Evolutionary conservation across 139 green algal species (phyloP), one percentile per base, ranked within the genome.

Genomic region (Prasinococcaceae sp.): DNA sequence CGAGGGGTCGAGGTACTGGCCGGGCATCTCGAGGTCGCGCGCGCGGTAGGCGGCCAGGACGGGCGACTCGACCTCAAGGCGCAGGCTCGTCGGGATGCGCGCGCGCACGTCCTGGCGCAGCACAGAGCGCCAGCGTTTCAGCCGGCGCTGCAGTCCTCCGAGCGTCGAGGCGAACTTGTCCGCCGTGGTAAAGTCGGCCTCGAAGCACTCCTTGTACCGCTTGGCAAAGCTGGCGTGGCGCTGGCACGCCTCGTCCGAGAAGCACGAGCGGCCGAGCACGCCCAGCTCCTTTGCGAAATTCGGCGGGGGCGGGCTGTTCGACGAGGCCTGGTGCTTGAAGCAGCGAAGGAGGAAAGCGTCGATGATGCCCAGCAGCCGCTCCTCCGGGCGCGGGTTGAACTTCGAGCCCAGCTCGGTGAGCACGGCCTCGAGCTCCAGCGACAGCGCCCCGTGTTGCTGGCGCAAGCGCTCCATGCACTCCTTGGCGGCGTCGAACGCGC

Each of bases 321-420:
- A 73, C 4, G 57, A 37, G 12, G 63, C 55, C 14, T 63, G 61
- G 47, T 70, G 64, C 66, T 92, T 90, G 73, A 89, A 93, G 52
- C 82, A 95, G 36, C 86, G 74, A 38, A 90, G 78, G 65, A 95
- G 79, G 59, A 98, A 76, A 9, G 86, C 84, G 46, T 89, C 74
- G 19, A 97, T 79, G 16, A 98, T 86, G 2, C 79, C 76, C 37
- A 96, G 67, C 60, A 98, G 72, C 2, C 90, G 60, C 78, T 98
- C 90, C 69, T 94, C 80, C 0, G 89, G 79, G 29, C 77, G 74
- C 0, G 79, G 73, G 26, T 78, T 70, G 52, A 98, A 97, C 19
- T 65, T 67, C 22, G 39, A 61, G 47, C 76, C 77, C 22, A 93
- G 69, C 50, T 92, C 78, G 23, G 30, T 63, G 25, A 83, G 55